Percentiles rank a stretch among this genome's conserved stretches.
Evolutionary conservation across 2,329 filamentous ascomycete genomes (phyloP).

Genomic region (Fusarium veterinarium): DNA sequence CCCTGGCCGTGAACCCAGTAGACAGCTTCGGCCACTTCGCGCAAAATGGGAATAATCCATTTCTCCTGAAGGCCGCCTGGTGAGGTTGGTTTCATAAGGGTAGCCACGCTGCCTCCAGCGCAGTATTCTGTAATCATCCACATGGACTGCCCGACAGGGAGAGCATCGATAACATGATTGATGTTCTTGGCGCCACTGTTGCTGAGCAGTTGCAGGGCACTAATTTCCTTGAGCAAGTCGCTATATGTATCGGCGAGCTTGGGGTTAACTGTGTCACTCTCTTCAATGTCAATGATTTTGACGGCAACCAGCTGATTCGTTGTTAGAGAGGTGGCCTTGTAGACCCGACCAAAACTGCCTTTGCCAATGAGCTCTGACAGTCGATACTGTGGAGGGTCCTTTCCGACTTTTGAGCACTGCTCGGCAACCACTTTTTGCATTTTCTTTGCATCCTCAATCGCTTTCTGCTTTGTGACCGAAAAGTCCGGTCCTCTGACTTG

Average conservation of each 20-base stretch:
- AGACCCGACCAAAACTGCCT: constrained; percentile 79
- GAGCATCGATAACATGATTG: constrained; percentile 82
- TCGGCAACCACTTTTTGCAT: constrained; percentile 75
- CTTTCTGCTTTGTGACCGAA: constrained; percentile 66
- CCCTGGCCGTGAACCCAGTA: constrained; percentile 75
- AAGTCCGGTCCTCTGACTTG: constrained; percentile 56
- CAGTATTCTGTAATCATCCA: constrained; percentile 93
- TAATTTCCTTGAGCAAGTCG: constrained; percentile 76
- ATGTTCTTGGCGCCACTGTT: constrained; percentile 82
- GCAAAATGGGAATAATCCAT: constrained; percentile 75
- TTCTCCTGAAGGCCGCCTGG: constrained; percentile 75
- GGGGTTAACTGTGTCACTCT: constrained; percentile 75
- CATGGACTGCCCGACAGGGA: constrained; percentile 81
- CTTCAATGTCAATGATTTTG: constrained; percentile 88
- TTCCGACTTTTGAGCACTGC: constrained; percentile 68
- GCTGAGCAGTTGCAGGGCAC: constrained; percentile 76
- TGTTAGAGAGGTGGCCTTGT: constrained; percentile 67
- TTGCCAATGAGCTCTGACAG: constrained; percentile 80
- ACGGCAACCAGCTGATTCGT: constrained; percentile 72
- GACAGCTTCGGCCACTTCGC: constrained; percentile 74
- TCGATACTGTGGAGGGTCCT: constrained; percentile 72
- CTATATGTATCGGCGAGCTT: constrained; percentile 74
- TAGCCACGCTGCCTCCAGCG: constrained; percentile 84
- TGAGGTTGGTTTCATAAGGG: constrained; percentile 74
- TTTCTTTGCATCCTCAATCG: constrained; percentile 75